Evolutionary conservation across 208 protist genomes (phyloP).

Genomic region (Wallacemonas sp.): DNA sequence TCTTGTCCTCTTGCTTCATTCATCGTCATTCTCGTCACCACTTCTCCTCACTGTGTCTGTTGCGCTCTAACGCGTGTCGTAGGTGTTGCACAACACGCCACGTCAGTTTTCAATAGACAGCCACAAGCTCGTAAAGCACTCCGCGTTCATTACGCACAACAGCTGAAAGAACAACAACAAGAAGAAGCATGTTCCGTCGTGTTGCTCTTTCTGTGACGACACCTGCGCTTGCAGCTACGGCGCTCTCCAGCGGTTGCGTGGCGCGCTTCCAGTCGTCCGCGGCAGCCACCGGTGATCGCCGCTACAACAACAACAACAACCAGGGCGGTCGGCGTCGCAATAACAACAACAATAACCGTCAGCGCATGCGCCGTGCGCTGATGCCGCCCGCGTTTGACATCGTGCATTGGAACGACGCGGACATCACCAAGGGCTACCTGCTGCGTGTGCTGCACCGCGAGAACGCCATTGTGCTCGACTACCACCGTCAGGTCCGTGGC

Average conservation of each 20-base stretch:
- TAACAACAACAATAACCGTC: constrained; percentile 22
- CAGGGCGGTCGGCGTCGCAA: constrained; percentile 10
- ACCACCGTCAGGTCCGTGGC: constrained; percentile 63
- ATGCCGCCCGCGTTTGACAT: constrained; percentile 80
- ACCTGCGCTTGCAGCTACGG: constrained; percentile 11
- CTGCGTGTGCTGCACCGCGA: constrained; percentile 80
- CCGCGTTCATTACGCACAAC: no score
- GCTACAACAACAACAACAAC: constrained; percentile 22
- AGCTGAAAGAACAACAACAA: constrained; percentile 13
- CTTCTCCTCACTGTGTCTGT: no score
- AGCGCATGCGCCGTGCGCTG: constrained; percentile 33
- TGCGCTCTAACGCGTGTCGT: no score
- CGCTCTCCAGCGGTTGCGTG: constrained; percentile 6
- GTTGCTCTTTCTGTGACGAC: constrained; percentile 12
- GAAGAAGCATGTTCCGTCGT: constrained; percentile 45
- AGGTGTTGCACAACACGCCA: no score
- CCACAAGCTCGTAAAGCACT: no score
- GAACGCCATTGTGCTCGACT: constrained; percentile 78
- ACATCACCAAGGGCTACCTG: constrained; percentile 62
- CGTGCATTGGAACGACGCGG: constrained; percentile 84
- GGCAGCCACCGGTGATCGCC: constrained; percentile 18
- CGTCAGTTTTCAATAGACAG: no score
- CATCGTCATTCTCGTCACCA: no score
- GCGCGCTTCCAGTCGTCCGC: constrained; percentile 17
- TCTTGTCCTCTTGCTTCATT: no score